Evolutionary conservation across 805 yeast genomes (phyloP).

Genomic region (Saccharomycopsis fibuligera): DNA sequence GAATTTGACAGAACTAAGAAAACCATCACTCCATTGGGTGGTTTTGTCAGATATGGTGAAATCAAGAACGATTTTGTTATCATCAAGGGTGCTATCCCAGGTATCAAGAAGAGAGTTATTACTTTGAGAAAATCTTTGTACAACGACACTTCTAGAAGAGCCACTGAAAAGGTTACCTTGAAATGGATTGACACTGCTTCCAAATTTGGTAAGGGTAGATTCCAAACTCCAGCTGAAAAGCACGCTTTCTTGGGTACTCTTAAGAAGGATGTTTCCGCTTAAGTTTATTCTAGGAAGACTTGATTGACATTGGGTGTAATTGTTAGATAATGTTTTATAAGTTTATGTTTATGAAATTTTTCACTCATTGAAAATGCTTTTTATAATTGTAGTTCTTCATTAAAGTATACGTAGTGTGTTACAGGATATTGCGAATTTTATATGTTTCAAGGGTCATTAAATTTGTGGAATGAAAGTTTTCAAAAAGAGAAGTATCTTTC

Average conservation of each 20-base stretch:
- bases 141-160: conserved; percentile 97
- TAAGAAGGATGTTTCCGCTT: conserved; percentile 85
- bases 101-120: conserved; percentile 99
- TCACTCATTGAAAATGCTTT: neutral
- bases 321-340: too few relatives aligned
- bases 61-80: conserved; percentile 96
- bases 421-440: too few relatives aligned
- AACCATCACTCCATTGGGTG: conserved; percentile 99
- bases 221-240: conserved; percentile 99
- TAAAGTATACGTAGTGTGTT: neutral
- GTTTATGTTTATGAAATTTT: neutral
- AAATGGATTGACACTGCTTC: conserved; percentile 99
- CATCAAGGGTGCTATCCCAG: conserved; percentile 99
- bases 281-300: too few relatives aligned
- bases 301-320: too few relatives aligned
- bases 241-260: conserved; percentile 99
- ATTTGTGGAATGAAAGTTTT: too few relatives aligned
- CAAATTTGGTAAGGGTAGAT: conserved; percentile 99
- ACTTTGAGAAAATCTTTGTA: conserved; percentile 98
- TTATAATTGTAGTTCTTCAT: neutral
- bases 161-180: conserved; percentile 91
- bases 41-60: conserved; percentile 98
- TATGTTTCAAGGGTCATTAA: too few relatives aligned
- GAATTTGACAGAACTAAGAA: conserved; percentile 99
- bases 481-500: too few relatives aligned